Evolutionary conservation across 2,329 filamentous ascomycete genomes (phyloP).

Genomic region (Diaporthe nobilis): DNA sequence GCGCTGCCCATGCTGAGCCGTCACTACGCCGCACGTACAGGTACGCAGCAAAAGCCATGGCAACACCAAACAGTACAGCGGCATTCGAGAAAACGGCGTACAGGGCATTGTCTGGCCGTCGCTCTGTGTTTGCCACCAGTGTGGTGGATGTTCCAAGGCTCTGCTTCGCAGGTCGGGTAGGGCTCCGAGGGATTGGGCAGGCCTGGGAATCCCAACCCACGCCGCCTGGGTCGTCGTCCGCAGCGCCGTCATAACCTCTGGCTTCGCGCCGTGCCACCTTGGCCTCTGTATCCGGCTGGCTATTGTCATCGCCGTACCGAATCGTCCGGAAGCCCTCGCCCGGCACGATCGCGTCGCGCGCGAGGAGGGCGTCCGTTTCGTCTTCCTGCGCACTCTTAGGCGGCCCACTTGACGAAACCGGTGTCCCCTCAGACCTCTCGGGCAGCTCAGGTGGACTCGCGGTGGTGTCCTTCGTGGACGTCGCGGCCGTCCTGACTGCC

Average conservation of each 20-base stretch:
- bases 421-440: background rate
- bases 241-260: slow-evolving; percentile 2
- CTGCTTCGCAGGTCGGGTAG: background rate
- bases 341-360: slow-evolving; percentile 31
- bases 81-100: slow-evolving; percentile 13
- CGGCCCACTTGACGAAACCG: background rate
- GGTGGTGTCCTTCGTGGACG: background rate
- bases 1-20: background rate
- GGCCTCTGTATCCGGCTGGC: background rate
- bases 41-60: slow-evolving; percentile 17
- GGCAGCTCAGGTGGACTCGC: background rate
- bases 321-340: slow-evolving; percentile 38
- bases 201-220: background rate
- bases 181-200: slow-evolving; percentile 17
- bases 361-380: background rate
- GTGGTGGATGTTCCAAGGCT: background rate
- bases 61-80: slow-evolving; percentile 11
- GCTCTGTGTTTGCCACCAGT: background rate
- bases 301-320: slow-evolving; percentile 12
- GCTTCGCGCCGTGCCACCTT: background rate
- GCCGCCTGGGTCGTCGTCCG: background rate
- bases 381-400: background rate
- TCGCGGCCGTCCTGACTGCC: background rate
- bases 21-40: slow-evolving; percentile 27
- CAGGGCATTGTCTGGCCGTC: background rate